Evolutionary conservation across 441 rosid species (phyloP), one percentile per base, ranked within the genome.

Genomic region (Croton setiger): DNA sequence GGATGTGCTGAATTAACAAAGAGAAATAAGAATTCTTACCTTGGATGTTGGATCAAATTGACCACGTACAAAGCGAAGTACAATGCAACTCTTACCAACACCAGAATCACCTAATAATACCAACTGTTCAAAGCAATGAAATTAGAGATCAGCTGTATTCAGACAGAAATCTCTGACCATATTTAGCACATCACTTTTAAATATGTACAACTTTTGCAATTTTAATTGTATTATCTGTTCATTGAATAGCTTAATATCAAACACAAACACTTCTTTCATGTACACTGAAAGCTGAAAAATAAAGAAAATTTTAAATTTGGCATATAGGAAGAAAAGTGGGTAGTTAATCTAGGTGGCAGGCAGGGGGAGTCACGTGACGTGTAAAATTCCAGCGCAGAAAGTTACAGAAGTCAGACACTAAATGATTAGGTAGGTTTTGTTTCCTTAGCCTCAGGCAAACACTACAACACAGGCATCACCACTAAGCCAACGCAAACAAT

Each of bases 31-130:
- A 70, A 63, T 61, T 15, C 67, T 66, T 74, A 86, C 99, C 91
- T 92, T 92, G 70, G 99, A 94, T 41, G 99, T 87, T 9, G 99
- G 97, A 64, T 94, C 99, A 82, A 94, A 94, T 80, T 92, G 97
- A 64, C 97, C 99, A 74, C 99, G 96, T 68, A 94, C 97, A 82
- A 94, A 94, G 21, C 92, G 96, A 64, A 94, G 97, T 67, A 94
- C 99, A 60, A 94, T 94, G 74, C 99, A 94, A 66, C 99, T 94
- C 80, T 94, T 94, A 69, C 99, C 99, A 37, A 94, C 99, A 73
- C 97, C 99, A 53, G 99, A 94, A 74, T 94, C 97, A 72, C 99
- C 99, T 80, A 94, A 82, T 33, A 94, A 74, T 66, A 94, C 99
- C 71, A 92, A 81, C 99, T 94, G 85, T 73, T 67, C 61, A 57